Conservation (phyloP, 108 stramenopile species). For the Pseudonitzschia multiseries region DNA sequence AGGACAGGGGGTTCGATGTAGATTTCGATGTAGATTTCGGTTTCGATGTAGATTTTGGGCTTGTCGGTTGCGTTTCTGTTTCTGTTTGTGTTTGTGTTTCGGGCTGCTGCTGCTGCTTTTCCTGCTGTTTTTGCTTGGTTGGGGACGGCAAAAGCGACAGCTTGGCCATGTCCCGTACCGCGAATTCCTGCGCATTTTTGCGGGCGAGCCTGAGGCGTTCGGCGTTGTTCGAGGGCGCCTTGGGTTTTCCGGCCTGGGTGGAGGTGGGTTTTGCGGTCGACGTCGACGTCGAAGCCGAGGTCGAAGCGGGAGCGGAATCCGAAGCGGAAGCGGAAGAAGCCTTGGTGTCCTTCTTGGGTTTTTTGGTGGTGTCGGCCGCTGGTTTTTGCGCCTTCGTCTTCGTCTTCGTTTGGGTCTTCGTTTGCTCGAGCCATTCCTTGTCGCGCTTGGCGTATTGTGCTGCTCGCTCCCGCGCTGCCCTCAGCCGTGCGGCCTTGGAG, state of each 20-base stretch:
- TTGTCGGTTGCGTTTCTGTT: too few species aligned
- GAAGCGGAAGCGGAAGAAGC: background rate
- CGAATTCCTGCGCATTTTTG: slow-evolving; percentile 3
- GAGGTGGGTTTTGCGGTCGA: background rate
- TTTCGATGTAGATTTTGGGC: too few species aligned
- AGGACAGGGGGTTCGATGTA: too few species aligned
- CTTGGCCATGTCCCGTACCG: background rate
- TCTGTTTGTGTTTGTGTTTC: too few species aligned
- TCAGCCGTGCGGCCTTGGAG: background rate
- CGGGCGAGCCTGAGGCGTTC: background rate
- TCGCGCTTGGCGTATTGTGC: background rate
- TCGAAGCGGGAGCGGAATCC: background rate
- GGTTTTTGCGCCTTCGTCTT: too few species aligned
- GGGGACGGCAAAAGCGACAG: background rate
- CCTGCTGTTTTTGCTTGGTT: background rate
- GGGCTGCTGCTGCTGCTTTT: background rate
- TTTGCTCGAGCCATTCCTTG: background rate
- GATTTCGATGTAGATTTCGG: too few species aligned
- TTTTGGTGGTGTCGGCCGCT: too few species aligned
- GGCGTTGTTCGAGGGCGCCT: background rate
- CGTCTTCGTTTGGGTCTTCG: background rate
- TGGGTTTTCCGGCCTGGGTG: background rate
- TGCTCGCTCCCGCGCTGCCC: background rate
- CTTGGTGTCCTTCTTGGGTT: too few species aligned
- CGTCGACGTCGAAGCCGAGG: background rate